Base-by-base conservation (phyloP, 2,329 filamentous ascomycete species). In the Penicillium occitanis region DNA sequence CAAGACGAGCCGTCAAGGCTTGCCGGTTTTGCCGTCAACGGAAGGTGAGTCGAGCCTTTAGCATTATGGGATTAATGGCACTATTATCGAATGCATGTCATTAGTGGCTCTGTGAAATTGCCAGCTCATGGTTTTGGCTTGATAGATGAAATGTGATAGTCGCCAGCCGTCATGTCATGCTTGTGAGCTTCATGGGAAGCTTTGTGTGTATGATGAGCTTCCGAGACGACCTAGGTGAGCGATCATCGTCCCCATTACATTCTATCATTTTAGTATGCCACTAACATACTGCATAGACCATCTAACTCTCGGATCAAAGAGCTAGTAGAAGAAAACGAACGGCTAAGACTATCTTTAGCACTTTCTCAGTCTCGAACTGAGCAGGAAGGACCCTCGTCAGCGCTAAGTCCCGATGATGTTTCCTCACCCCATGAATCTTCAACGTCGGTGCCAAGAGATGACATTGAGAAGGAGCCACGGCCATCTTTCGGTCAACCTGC, bases 301-400 rank as follows among this genome's bases (percentile, higher is more conserved):
- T 73, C 66, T 59, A 74, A 64, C 57, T 67, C 61, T 44, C 66
- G 68, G 17, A 68, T 69, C 46, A 59, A 69, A 63, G 73, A 74
- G 46, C 68, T 71, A 13, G 71, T 70, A 60, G 67, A 70, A 37
- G 70, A 72, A 50, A 72, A 72, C 61, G 46, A 72, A 8, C 66
- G 66, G 10, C 48, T 65, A 17, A 65, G 48, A 46, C 33, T 33
- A 40, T 65, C 67, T 70, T 50, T 70, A 65, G 30, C 69, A 40
- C 22, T 69, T 58, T 37, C 57, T 68, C 13, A 61, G 57, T 68
- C 67, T 53, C 25, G 61, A 19, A 11, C n/a, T 46, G 33, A n/a
- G 17, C n/a, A 35, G 13, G 33, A 57, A 1, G 30, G 33, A 33
- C 6, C 35, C 19, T 25, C 33, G 14, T 42, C 13, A n/a, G 17